These are phyloP conservation scores for Arthonia radiata DNA, from an alignment of 495 filamentous ascomycete genomes.

Conservation along the genomic window DNA sequence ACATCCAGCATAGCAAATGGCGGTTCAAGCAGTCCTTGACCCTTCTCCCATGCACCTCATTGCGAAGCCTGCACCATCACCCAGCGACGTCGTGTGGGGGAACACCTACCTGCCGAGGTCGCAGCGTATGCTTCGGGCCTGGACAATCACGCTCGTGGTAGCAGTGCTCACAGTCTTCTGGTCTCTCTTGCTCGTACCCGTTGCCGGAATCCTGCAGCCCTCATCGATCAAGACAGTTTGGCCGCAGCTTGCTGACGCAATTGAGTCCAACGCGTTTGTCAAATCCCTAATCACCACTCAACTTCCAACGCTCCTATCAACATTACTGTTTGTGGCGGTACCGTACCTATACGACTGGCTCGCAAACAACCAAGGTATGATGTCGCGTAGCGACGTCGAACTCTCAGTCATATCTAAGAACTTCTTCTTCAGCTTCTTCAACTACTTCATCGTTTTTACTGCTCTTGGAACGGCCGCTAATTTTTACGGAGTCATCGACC, in stretches of 20 bases:
- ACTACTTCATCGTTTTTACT: conserved; percentile 88
- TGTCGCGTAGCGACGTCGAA: conserved; percentile 85
- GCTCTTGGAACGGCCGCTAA: conserved; percentile 61
- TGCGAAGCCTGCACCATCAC: conserved; percentile 64
- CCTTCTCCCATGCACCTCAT: conserved; percentile 66
- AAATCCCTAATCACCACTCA: conserved; percentile 65
- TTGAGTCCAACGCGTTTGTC: conserved; percentile 39
- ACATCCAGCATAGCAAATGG: conserved; percentile 39
- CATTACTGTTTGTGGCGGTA: conserved; percentile 66
- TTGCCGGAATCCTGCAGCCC: conserved; percentile 55
- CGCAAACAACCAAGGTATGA: conserved; percentile 74
- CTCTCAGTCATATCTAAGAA: conserved; percentile 92
- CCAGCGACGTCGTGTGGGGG: conserved; percentile 71
- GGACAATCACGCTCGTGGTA: conserved; percentile 63
- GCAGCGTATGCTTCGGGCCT: conserved; percentile 46
- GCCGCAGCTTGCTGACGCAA: conserved; percentile 39
- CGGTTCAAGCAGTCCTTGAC: conserved; percentile 75
- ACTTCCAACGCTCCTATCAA: conserved; percentile 60
- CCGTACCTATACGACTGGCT: conserved; percentile 91
- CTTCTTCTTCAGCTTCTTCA: conserved; percentile 99
- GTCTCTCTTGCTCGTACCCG: conserved; percentile 57
- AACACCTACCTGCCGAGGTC: conserved; percentile 73
- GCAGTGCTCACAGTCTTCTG: conserved; percentile 66
- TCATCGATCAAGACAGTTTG: conserved; percentile 50
- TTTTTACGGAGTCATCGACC: conserved; percentile 40